A percentile compares a stretch with the other conserved stretches of the same genome.
Conservation (phyloP, 306 rosid species). For the Arachis stenosperma region DNA sequence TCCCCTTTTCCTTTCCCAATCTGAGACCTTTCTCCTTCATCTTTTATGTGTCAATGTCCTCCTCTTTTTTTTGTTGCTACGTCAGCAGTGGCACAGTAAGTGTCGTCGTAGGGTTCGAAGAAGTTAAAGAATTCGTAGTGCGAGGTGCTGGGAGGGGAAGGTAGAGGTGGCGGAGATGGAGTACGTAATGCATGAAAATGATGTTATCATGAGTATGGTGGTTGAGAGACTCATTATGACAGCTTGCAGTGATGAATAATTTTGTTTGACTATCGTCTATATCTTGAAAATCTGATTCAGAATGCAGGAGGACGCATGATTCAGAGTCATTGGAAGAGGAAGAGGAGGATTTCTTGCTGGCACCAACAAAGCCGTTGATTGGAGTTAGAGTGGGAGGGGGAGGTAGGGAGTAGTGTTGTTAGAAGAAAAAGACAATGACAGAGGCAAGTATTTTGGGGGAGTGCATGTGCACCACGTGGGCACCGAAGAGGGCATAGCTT, state of each 20-base stretch:
- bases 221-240: slow-evolving; percentile 28
- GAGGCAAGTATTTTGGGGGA: slow-evolving; percentile 64
- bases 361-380: not conserved
- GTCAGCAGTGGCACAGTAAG: not conserved
- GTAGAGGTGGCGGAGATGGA: slow-evolving; percentile 41
- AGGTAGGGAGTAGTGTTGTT: slow-evolving; percentile 6
- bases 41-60: slow-evolving; percentile 26
- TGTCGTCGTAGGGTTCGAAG: slow-evolving; percentile 70
- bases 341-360: slow-evolving; percentile 33
- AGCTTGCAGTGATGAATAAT: slow-evolving; percentile 10
- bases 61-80: not conserved
- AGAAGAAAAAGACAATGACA: slow-evolving; percentile 63
- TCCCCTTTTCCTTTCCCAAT: too few species aligned
- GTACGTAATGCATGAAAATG: slow-evolving; percentile 36
- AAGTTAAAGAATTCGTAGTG: slow-evolving; percentile 84
- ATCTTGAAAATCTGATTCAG: slow-evolving; percentile 45
- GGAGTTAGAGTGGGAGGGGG: too few species aligned
- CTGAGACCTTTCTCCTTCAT: too few species aligned
- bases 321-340: slow-evolving; percentile 50
- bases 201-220: slow-evolving; percentile 36
- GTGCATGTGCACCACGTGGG: slow-evolving; percentile 72
- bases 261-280: slow-evolving; percentile 34
- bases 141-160: slow-evolving; percentile 55
- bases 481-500: slow-evolving; percentile 63
- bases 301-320: slow-evolving; percentile 38